Evolutionary conservation across 1,139 yeast genomes (phyloP), one percentile per base, ranked within the genome.

Genomic region (Casaregolazyma lundiana): DNA sequence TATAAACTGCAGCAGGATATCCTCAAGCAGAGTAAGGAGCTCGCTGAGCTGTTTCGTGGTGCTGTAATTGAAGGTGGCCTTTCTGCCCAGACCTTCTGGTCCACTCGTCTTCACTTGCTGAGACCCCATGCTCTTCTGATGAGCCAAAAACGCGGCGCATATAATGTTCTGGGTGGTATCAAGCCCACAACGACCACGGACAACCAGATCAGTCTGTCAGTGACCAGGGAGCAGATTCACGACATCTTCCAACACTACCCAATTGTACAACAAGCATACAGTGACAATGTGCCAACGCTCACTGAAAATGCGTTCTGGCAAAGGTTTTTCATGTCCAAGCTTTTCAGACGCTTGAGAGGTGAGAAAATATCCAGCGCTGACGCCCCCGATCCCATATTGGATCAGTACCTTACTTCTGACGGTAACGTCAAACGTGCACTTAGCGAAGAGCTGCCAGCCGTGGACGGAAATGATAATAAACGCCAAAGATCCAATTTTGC

Each of bases 281-380:
- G 80, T 52, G 98, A 92, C 51, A 80, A 82, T 51, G 98, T 94
- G 1, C 98, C 98, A 0, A 82, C 83, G 53, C 75, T 92, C 51
- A 76, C 78, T 44, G 97, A 90, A 63, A 92, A 94, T 34, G 95
- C 86, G 60, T 92, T 92, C 58, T 92, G 99, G 98, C 85, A 95
- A n/a, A 72, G 97, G 52, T 94, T 92, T 61, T 92, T 92, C 71
- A 82, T 87, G 58, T 88, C 97, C 1, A 83, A 89, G 58, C 68
- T 92, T 50, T 92, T 90, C 61, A 75, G 97, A 57, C 78, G 92
- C 58, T 71, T 92, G 37, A 76, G 96, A 61, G 98, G 99, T 50
- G 98, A 92, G 62, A 82, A 81, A 55, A 77, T 88, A 46, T 79
- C 81, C 59, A 67, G 78, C 1, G 82, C 81, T 55, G 89, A 86